These are phyloP conservation scores for Quercus mongolica DNA, from an alignment of 306 rosid genomes.

Conservation along the genomic window DNA sequence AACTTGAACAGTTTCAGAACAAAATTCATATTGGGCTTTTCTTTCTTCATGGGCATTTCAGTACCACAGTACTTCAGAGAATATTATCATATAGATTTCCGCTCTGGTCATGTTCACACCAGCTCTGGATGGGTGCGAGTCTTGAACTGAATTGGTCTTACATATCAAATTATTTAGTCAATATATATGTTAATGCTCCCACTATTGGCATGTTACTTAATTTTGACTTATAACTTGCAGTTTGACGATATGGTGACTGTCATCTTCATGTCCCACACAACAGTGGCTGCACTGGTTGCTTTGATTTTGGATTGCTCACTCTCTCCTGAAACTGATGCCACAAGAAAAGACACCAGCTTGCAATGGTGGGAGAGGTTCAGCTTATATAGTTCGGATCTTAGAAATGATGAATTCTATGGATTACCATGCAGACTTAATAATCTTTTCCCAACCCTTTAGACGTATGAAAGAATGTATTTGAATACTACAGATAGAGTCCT, in stretches of 20 bases:
- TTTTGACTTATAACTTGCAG: constrained; percentile 30
- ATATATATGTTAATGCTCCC: neutral
- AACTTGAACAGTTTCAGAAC: constrained; percentile 85
- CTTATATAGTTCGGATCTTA: constrained; percentile 49
- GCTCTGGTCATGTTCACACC: constrained; percentile 23
- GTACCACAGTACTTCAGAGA: constrained; percentile 86
- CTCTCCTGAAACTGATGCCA: constrained; percentile 36
- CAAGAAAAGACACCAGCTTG: constrained; percentile 51
- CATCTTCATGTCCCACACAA: constrained; percentile 69
- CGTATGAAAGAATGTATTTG: neutral
- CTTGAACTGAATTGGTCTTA: neutral
- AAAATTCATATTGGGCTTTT: constrained; percentile 63
- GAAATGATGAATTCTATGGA: constrained; percentile 69
- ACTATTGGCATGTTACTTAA: neutral
- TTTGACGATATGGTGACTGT: constrained; percentile 42
- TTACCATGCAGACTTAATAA: constrained; percentile 52
- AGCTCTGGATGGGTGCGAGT: constrained; percentile 66
- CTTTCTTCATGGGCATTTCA: constrained; percentile 80
- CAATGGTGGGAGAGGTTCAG: constrained; percentile 77
- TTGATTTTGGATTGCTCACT: constrained; percentile 57
- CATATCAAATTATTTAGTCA: neutral
- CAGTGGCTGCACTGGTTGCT: constrained; percentile 67
- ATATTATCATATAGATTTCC: constrained; percentile 32
- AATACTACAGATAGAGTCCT: no score
- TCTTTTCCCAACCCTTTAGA: constrained; percentile 49